Conservation (phyloP, 2,329 filamentous ascomycete genomes). For the Aspergillus phoenicis region DNA sequence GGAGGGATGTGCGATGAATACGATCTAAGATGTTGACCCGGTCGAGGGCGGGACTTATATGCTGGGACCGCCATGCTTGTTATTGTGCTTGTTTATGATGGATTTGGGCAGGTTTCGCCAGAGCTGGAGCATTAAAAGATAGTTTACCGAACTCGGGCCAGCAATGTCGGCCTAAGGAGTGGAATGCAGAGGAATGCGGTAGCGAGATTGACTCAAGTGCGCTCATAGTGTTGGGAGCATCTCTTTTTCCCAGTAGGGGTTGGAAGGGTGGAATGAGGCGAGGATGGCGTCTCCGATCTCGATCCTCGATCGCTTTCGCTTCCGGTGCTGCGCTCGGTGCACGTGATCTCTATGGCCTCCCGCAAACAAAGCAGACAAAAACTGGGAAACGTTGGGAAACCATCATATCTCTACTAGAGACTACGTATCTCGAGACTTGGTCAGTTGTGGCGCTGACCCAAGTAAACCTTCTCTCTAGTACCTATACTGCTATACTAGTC, state of each 20-base stretch:
- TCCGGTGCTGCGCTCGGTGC: no score
- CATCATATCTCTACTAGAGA: no score
- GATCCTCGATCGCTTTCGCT: no score
- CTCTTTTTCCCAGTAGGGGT: neutral
- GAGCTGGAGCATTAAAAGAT: neutral
- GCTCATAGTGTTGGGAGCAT: neutral
- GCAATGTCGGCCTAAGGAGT: neutral
- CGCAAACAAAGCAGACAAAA: no score
- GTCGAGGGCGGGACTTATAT: neutral
- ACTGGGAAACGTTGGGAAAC: no score
- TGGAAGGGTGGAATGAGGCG: no score
- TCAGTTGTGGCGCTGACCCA: no score
- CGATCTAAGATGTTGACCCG: neutral
- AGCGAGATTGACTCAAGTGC: neutral
- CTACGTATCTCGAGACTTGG: no score
- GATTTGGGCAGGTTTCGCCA: neutral
- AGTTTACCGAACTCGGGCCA: neutral
- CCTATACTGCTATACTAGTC: no score
- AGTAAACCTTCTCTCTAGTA: no score
- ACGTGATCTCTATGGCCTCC: no score
- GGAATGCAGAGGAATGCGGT: neutral
- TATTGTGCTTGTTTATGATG: neutral
- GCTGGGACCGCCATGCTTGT: neutral
- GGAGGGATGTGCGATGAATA: neutral
- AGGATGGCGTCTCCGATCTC: no score